These are phyloP conservation scores for Limonium bicolor DNA, from an alignment of 148 eudicot species.

Conservation along the genomic window DNA sequence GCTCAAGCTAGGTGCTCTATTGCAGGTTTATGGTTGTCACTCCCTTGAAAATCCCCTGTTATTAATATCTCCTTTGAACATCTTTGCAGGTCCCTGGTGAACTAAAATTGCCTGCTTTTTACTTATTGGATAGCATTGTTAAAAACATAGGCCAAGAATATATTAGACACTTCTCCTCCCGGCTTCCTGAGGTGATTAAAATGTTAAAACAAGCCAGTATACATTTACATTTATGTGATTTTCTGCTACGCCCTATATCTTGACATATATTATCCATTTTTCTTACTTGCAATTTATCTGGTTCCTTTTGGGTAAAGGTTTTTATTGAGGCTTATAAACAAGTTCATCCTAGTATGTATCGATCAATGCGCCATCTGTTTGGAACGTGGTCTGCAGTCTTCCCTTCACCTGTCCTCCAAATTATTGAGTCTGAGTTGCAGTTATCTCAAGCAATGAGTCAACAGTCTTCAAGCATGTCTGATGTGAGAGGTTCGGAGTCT, in stretches of 20 bases:
- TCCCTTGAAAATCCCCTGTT: background rate
- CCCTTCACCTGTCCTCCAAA: conserved; percentile 53
- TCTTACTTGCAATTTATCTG: background rate
- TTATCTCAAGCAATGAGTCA: conserved; percentile 38
- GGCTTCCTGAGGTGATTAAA: conserved; percentile 65
- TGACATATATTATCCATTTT: background rate
- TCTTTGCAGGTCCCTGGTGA: conserved; percentile 67
- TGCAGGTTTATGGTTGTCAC: too few species aligned
- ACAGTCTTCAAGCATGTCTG: conserved; percentile 36
- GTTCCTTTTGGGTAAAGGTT: conserved; percentile 28
- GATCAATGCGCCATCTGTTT: conserved; percentile 79
- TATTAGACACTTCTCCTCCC: conserved; percentile 52
- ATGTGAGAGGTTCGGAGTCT: conserved; percentile 62
- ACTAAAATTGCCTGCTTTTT: conserved; percentile 81
- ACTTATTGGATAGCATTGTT: conserved; percentile 93
- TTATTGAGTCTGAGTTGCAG: conserved; percentile 59
- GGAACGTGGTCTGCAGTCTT: conserved; percentile 89
- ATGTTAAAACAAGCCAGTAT: too few species aligned
- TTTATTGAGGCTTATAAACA: conserved; percentile 71
- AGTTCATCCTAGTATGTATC: conserved; percentile 51
- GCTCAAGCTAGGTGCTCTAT: too few species aligned
- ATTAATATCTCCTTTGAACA: conserved; percentile 8
- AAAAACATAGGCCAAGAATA: conserved; percentile 90
- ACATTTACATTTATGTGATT: too few species aligned
- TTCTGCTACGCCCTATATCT: too few species aligned